Base-by-base conservation (phyloP, 2,329 filamentous ascomycete species). In the Elsinoe batatas region DNA sequence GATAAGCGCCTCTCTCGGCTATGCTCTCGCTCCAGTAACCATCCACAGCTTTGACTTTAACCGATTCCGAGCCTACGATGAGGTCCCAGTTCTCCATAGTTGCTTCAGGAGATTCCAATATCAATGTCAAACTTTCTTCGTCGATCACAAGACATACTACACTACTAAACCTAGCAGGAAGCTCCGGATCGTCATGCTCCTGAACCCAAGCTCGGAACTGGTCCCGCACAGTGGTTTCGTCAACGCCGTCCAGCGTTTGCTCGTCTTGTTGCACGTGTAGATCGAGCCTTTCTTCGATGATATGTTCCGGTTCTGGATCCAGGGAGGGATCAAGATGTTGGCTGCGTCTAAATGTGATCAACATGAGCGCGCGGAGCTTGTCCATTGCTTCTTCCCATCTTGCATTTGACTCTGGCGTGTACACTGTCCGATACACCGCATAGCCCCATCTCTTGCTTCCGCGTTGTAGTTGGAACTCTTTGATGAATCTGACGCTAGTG, bases 351-450 rank as follows among this genome's bases (percentile, higher is more conserved):
- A 37, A 50, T 1, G n/a, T 32, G 26, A 32, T 36, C 18, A 18
- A 5, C 12, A 50, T 20, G 12, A 32, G 46, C 5, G 46, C 8
- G 20, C 32, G 46, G 12, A 50, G 26, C 33, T 50, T 50, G 3
- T 50, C 13, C 2, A 50, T 50, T 11, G 32, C 46, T 36, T 50
- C 46, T 50, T 36, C 3, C 46, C 46, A 50, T 50, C 46, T 35
- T 15, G 20, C 46, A 3, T 50, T 32, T 5, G 46, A 50, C 20
- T 36, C 32, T 6, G 46, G 15, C 4, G 46, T 36, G 15, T 50
- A 50, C 10, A 36, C 32, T 36, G 46, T 50, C 3, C 46, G 46
- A 8, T 50, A 50, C 5, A 36, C n/a, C 17, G 37, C 26, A 20
- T 6, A 50, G 46, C 46, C 46, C 46, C 46, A 50, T 5, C n/a